Evolutionary conservation across 192 early-diverging fungal species (phyloP).

Genomic region (Funneliformis mosseae): DNA sequence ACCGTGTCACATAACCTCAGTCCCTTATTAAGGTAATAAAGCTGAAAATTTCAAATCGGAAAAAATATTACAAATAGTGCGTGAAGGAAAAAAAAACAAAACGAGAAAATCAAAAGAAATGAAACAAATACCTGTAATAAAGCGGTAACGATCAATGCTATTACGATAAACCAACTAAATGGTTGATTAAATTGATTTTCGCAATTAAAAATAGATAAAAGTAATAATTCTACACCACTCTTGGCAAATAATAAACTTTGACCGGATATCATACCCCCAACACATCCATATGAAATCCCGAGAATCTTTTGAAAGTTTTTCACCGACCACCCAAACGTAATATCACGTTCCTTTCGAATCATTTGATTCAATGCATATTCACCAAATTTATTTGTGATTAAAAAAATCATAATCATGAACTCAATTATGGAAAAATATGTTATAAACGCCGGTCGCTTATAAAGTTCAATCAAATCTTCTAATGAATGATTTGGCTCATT

Average conservation of each 20-base stretch:
- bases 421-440: conserved; percentile 63
- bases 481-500: conserved; percentile 70
- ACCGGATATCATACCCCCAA: conserved; percentile 72
- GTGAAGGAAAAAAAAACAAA: not conserved
- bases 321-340: conserved; percentile 32
- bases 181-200: conserved; percentile 71
- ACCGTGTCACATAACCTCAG: conserved; percentile 74
- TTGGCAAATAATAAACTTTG: conserved; percentile 79
- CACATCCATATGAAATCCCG: conserved; percentile 66
- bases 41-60: conserved; percentile 34
- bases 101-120: not conserved
- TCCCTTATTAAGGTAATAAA: conserved; percentile 78
- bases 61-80: not conserved
- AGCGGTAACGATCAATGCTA: conserved; percentile 54
- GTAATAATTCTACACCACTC: conserved; percentile 72
- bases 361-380: conserved; percentile 39
- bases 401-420: conserved; percentile 49
- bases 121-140: conserved; percentile 54
- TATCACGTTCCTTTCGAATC: conserved; percentile 11
- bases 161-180: conserved; percentile 67
- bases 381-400: conserved; percentile 51
- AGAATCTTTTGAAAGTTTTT: conserved; percentile 46
- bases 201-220: conserved; percentile 54
- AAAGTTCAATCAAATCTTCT: conserved; percentile 65
- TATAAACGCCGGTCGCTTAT: conserved; percentile 67